Base-by-base conservation (phyloP, 2,329 filamentous ascomycete species). In the Daldinia sp. region DNA sequence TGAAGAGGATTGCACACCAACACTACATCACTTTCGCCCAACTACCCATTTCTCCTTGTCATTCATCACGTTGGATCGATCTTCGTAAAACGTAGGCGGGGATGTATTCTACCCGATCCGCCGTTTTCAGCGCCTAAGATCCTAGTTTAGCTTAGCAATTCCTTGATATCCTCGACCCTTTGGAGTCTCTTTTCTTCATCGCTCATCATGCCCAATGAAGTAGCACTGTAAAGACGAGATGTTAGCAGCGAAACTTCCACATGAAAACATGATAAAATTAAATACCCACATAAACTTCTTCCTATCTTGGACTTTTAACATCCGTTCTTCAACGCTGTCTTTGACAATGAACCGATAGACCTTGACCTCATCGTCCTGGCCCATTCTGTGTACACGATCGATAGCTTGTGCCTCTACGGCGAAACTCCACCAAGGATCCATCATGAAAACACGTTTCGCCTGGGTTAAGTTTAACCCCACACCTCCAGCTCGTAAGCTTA, bases 381-480 rank as follows among this genome's bases (percentile, higher is more conserved):
- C 95, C 92, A 99, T 97, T 7, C 95, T 88, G 80, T 99, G 95
- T 30, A 99, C 93, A 1, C 95, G 92, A 79, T 99, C 95, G 73
- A 99, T 98, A 7, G 95, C 95, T 78, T 99, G 95, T 4, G 94
- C 93, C 78, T 99, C 95, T 10, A 98, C 90, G 0, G 95, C 94
- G 77, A 94, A 99, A 74, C 92, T 96, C 95, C 95, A 99, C 95
- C 95, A 99, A 0, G 95, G 95, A 77, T 99, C 95, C 95, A 99
- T 98, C 91, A 99, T 96, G 80, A 90, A 99, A 4, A 99, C 96
- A 55, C 92, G 83, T 67, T 90, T 92, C 4, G 95, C 95, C 68
- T 89, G 89, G 0, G 94, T 98, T 64, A 99, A 78, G 74, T 99
- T 99, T 41, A 99, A 82, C 0, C 95, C 95, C 0, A 99, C 95